A percentile compares a stretch with the other conserved stretches of the same genome.
Evolutionary conservation across 2,329 filamentous ascomycete species (phyloP).

Genomic region (Periglandula ipomoeae): DNA sequence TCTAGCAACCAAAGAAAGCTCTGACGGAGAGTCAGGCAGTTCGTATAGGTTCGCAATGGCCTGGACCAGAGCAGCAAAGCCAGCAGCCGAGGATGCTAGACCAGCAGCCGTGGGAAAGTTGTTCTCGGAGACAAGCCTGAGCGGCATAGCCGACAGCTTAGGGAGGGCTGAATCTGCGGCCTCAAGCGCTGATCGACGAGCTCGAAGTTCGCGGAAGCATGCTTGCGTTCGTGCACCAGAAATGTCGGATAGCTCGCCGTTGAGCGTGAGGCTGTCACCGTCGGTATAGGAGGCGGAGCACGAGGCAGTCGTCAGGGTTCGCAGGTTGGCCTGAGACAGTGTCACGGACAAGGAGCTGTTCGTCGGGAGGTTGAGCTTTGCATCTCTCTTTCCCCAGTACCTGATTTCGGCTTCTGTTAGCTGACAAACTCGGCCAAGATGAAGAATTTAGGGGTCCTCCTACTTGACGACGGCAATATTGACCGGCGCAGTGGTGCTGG

Average conservation of each 20-base stretch:
- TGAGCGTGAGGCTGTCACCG: conserved; percentile 69
- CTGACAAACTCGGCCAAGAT: not conserved
- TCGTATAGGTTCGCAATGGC: conserved; percentile 89
- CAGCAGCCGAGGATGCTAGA: conserved; percentile 63
- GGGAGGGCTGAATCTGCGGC: conserved; percentile 63
- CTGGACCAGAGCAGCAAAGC: conserved; percentile 63
- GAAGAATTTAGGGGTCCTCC: conserved; percentile 7
- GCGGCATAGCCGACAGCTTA: conserved; percentile 65
- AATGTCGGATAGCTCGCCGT: conserved; percentile 74
- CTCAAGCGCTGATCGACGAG: conserved; percentile 70
- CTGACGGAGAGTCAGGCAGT: conserved; percentile 68
- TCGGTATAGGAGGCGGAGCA: conserved; percentile 65
- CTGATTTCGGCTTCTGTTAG: conserved; percentile 15
- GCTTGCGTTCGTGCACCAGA: conserved; percentile 86
- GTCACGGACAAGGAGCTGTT: conserved; percentile 97
- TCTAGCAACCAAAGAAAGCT: conserved; percentile 80
- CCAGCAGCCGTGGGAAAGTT: conserved; percentile 98
- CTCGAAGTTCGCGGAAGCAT: conserved; percentile 79
- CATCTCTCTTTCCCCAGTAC: conserved; percentile 95
- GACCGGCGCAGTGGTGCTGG: conserved; percentile 92
- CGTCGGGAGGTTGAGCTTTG: conserved; percentile 89
- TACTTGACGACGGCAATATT: conserved; percentile 98
- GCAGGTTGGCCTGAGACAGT: conserved; percentile 85
- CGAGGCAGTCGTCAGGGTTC: conserved; percentile 91
- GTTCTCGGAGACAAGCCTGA: conserved; percentile 90